Conservation (phyloP, 2,329 filamentous ascomycete species). For the Fusarium anguioides region DNA sequence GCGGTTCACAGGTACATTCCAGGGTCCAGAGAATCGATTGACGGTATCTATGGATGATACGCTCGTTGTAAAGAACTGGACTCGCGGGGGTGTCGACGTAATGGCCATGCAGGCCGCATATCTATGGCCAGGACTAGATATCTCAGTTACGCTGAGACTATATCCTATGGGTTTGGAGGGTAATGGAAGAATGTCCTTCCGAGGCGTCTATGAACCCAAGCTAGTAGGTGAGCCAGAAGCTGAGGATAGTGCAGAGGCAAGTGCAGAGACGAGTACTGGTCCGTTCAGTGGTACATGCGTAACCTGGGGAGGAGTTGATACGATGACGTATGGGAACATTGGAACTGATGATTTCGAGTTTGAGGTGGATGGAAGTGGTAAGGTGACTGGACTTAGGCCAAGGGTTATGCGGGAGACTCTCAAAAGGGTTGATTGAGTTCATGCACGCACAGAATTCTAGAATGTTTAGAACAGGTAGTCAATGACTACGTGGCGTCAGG, state of each 20-base stretch:
- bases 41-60: background rate
- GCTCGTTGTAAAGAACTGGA: slow-evolving; percentile 11
- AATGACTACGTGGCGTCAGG: too few species aligned
- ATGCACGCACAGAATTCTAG: too few species aligned
- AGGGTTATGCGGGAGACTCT: background rate
- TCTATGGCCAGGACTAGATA: background rate
- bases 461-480: too few species aligned
- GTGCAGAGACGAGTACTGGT: background rate
- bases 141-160: background rate
- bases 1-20: background rate
- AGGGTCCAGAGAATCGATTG: background rate
- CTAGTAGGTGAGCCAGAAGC: fast-evolving
- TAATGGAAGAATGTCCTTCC: background rate
- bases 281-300: background rate
- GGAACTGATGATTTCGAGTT: slow-evolving; percentile 20
- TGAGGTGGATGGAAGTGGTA: background rate
- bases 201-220: background rate
- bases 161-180: background rate
- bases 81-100: background rate
- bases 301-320: slow-evolving; percentile 2
- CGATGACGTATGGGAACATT: background rate
- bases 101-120: background rate
- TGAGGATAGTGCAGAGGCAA: background rate
- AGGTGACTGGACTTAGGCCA: background rate
- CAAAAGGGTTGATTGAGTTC: background rate